Base-by-base conservation (phyloP, 192 early-diverging fungal species). In the Mortierella claussenii region DNA sequence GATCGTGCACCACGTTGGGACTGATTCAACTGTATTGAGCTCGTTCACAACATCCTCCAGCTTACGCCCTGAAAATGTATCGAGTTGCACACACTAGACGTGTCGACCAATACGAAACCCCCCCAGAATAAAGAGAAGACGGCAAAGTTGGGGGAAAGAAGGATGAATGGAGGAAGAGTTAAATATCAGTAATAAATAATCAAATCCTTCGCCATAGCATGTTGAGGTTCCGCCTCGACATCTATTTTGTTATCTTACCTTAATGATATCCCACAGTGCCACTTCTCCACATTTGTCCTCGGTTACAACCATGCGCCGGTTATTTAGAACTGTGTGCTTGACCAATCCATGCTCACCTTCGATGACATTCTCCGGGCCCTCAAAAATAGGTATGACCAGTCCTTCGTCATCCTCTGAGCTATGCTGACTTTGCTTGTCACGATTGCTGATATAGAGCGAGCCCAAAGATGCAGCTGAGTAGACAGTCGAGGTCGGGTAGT, bases 261-360 rank as follows among this genome's bases (percentile, higher is more conserved):
- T 90, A 86, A 97, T 86, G 43, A 99, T 86, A 81, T 99, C 96
- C 98, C 98, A 99, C 33, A 98, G 79, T 0, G 87, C 87, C 13
- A 98, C 89, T 28, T 89, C 85, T 0, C 92, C 94, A 31, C 63
- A 85, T 26, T 91, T 91, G 68, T 98, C 91, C 69, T 92, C 85
- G 1, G 96, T 95, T 40, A 98, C 67, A 0, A 96, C 92, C 69
- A 93, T 90, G 49, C 95, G 86, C 63, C 91, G 86, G 81, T 95
- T 93, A 42, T 96, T 93, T 31, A 98, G 79, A 6, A 98, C 75
- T 27, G 75, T 64, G 71, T 90, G 86, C 18, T 88, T 80, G 13
- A 89, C 87, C 32, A 90, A 66, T 2, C 92, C 90, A 57, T 90
- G 84, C 40, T 88, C 83, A 60, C 93, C 86, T 33, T 55, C 44